These are phyloP conservation scores for Gymnopilus dilepis DNA, from an alignment of 768 basidiomycete species.

Conservation along the genomic window DNA sequence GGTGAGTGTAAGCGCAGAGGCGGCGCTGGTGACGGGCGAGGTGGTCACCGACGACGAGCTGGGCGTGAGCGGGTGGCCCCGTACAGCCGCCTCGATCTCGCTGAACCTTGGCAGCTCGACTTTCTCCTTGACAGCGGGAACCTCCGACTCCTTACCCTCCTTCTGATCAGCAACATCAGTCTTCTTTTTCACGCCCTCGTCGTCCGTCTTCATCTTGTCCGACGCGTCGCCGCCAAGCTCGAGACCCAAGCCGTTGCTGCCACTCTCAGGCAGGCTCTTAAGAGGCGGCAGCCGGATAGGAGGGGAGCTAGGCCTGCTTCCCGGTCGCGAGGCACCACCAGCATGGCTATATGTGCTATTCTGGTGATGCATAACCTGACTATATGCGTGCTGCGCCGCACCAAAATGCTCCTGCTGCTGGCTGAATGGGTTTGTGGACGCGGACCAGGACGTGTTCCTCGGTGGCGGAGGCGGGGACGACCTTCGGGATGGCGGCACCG, in stretches of 20 bases:
- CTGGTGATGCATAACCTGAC: conserved; percentile 20
- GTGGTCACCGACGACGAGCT: conserved; percentile 7
- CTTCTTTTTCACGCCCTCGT: conserved; percentile 15
- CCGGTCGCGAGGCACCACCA: conserved; percentile 49
- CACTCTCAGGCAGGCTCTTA: conserved; percentile 41
- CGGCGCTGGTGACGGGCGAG: conserved; percentile 21
- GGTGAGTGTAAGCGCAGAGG: conserved; percentile 25
- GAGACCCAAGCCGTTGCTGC: conserved; percentile 12
- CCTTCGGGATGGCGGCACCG: conserved; percentile 41
- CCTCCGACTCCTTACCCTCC: conserved; percentile 15
- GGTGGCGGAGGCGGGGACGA: conserved; percentile 35
- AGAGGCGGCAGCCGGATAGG: conserved; percentile 77
- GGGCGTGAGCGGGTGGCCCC: conserved; percentile 14
- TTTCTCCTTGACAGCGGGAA: conserved; percentile 10
- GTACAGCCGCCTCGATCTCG: conserved; percentile 64
- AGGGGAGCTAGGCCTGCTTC: conserved; percentile 68
- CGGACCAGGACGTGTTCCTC: conserved; percentile 30
- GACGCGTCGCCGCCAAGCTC: not conserved
- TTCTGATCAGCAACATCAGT: conserved; percentile 18
- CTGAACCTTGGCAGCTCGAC: conserved; percentile 68
- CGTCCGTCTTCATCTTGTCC: conserved; percentile 11
- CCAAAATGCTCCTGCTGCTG: conserved; percentile 5
- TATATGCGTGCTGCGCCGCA: conserved; percentile 28
- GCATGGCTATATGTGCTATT: conserved; percentile 16
- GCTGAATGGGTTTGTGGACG: conserved; percentile 15